Conservation (phyloP, 2,329 filamentous ascomycete genomes). For the Xylaria sp. region DNA sequence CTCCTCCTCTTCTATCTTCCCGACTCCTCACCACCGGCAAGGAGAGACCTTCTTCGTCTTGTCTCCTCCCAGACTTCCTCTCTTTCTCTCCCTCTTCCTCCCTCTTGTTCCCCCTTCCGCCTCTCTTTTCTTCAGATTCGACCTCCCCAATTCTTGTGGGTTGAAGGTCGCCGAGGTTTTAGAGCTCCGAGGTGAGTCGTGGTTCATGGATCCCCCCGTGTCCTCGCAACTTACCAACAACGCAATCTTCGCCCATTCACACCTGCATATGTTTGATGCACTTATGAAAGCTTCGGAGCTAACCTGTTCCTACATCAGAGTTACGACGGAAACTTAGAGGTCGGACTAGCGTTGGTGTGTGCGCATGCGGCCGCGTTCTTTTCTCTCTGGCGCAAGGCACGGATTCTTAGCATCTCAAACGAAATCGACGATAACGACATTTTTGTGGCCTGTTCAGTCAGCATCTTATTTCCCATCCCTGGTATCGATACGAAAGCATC, state of each 20-base stretch:
- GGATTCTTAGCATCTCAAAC: conserved; percentile 40
- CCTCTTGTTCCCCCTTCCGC: conserved; percentile 47
- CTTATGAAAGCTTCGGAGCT: neutral
- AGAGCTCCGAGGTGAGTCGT: conserved; percentile 49
- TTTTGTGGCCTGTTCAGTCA: conserved; percentile 14
- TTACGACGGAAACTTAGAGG: conserved; percentile 35
- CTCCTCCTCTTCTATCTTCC: conserved; percentile 41
- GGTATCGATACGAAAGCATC: conserved; percentile 33
- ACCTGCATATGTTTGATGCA: neutral
- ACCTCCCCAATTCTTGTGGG: conserved; percentile 52
- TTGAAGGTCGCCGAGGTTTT: conserved; percentile 46
- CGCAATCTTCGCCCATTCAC: neutral
- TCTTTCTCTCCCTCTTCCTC: conserved; percentile 42
- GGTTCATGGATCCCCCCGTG: conserved; percentile 36
- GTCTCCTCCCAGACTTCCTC: conserved; percentile 39
- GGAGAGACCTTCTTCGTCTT: conserved; percentile 39
- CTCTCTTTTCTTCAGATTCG: conserved; percentile 51
- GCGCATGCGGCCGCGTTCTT: conserved; percentile 34
- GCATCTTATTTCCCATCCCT: conserved; percentile 17
- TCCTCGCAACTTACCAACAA: neutral
- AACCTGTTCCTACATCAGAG: conserved; percentile 45
- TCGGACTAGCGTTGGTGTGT: conserved; percentile 28
- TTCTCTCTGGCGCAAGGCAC: conserved; percentile 30
- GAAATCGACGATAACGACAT: conserved; percentile 41
- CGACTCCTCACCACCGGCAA: conserved; percentile 36